Base-by-base conservation (phyloP, 2,329 filamentous ascomycete genomes). In the Aureobasidium sp. region DNA sequence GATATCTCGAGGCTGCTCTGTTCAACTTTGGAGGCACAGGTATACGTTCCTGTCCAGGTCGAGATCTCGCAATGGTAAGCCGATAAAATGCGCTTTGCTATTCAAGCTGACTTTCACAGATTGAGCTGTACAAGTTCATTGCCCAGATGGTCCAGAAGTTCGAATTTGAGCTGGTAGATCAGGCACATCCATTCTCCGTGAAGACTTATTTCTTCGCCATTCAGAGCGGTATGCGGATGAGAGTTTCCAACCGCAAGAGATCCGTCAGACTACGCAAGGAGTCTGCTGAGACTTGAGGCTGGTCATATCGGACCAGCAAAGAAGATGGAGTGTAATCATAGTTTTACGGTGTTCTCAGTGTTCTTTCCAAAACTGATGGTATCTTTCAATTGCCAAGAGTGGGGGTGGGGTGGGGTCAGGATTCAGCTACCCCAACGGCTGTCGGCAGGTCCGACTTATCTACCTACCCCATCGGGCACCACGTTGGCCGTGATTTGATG, bases 1-100 rank as follows among this genome's bases (percentile, higher is more conserved):
- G 45, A 27, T 62, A 65, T 13, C 60, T 67, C 49, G 65, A 68
- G 32, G 39, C 62, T 27, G 62, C 57, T 7, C 60, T 64, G 45
- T 54, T 67, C 42, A 65, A 62, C 16, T 68, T 63, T 44, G 67
- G 67, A 10, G 67, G 66, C 4, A 63, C 51, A n/a, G 67, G 67
- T 30, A 59, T 62, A 8, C 60, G 67, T 30, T 66, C 64, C 29
- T 68, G 67, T 44, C 59, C 64, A 11, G 67, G 67, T 11, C 50
- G 61, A 27, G 64, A 65, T 36, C 55, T 67, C 32, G 66, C 67
- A 13, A 44, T 65, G 53, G 64, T 63, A 45, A 53, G 61, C 5
- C 5, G 3, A 27, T 13, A 10, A 5, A 16, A 14, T 9, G 10
- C 42, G 41, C n/a, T 30, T 41, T n/a, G 4, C 53, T 14, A n/a